These are phyloP conservation scores for Fusarium pseudograminearum DNA, from an alignment of 2,329 filamentous ascomycete species.

Conservation along the genomic window DNA sequence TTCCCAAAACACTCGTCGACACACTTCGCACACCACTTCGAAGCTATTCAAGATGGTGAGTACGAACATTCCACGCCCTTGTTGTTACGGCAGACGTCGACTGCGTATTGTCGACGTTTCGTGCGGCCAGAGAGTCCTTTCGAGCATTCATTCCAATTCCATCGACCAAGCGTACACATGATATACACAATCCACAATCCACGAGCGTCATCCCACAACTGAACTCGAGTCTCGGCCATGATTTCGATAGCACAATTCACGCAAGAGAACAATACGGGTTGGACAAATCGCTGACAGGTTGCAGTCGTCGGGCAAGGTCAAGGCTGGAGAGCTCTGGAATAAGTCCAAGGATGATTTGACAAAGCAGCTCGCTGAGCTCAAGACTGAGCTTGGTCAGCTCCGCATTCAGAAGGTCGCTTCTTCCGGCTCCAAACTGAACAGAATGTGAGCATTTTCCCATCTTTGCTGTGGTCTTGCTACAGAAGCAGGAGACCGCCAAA, in stretches of 20 bases:
- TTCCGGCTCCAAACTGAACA: slow-evolving; percentile 94
- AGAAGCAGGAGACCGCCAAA: slow-evolving; percentile 10
- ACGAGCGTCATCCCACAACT: slow-evolving; percentile 37
- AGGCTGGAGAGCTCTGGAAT: slow-evolving; percentile 95
- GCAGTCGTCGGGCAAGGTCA: slow-evolving; percentile 76
- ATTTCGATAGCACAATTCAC: slow-evolving; percentile 33
- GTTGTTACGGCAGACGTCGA: slow-evolving; percentile 29
- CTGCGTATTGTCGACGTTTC: slow-evolving; percentile 28
- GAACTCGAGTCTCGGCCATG: slow-evolving; percentile 25
- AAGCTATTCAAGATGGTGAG: slow-evolving; percentile 64
- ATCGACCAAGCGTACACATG: slow-evolving; percentile 32
- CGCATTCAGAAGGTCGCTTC: slow-evolving; percentile 99
- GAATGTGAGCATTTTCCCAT: slow-evolving; percentile 76
- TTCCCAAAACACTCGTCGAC: slow-evolving; percentile 54
- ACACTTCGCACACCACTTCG: slow-evolving; percentile 58
- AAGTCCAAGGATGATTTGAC: slow-evolving; percentile 99
- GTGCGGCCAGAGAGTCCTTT: slow-evolving; percentile 26
- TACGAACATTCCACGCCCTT: slow-evolving; percentile 45
- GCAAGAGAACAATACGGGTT: slow-evolving; percentile 21
- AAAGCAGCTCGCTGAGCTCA: slow-evolving; percentile 94
- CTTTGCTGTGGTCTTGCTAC: not conserved
- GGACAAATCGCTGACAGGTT: slow-evolving; percentile 50
- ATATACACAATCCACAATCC: slow-evolving; percentile 22
- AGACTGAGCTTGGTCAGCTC: slow-evolving; percentile 95
- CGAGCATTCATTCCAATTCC: slow-evolving; percentile 40